Conservation (phyloP, 176 grass and related monocot genomes). For the Juncus inflexus region DNA sequence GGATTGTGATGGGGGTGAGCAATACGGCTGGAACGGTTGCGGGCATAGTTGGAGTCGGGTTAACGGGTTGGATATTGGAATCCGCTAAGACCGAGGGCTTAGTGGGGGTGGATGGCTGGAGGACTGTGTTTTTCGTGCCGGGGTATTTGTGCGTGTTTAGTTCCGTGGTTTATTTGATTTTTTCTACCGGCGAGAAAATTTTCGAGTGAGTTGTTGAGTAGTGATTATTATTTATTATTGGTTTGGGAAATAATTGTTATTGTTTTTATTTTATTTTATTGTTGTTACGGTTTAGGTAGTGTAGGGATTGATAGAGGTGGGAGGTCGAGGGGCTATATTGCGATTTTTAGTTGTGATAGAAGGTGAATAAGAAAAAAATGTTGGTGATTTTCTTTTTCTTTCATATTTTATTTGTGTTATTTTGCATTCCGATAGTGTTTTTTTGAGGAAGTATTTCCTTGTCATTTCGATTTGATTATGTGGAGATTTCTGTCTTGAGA, state of each 20-base stretch:
- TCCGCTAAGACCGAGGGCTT: too few relatives aligned
- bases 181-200: conserved; percentile 74
- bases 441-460: too few relatives aligned
- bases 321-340: conserved; percentile 3
- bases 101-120: conserved; percentile 62
- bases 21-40: conserved; percentile 78
- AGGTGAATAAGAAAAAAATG: not conserved
- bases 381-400: too few relatives aligned
- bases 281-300: conserved; percentile 1
- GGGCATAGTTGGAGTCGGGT: conserved; percentile 61
- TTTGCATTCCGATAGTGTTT: too few relatives aligned
- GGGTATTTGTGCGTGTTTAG: conserved; percentile 76
- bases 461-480: too few relatives aligned
- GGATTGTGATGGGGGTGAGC: conserved; percentile 83
- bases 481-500: too few relatives aligned
- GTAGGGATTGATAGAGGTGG: conserved; percentile 3
- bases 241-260: conserved; percentile 5
- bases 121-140: conserved; percentile 62
- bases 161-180: conserved; percentile 68
- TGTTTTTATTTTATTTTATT: conserved; percentile 17
- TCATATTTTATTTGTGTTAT: too few relatives aligned
- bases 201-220: conserved; percentile 42
- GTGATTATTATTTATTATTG: not conserved
- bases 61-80: conserved; percentile 80
- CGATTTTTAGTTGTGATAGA: conserved; percentile 20